These are phyloP conservation scores for Stagonosporopsis tanaceti DNA, from an alignment of 2,329 filamentous ascomycete genomes.

Conservation along the genomic window DNA sequence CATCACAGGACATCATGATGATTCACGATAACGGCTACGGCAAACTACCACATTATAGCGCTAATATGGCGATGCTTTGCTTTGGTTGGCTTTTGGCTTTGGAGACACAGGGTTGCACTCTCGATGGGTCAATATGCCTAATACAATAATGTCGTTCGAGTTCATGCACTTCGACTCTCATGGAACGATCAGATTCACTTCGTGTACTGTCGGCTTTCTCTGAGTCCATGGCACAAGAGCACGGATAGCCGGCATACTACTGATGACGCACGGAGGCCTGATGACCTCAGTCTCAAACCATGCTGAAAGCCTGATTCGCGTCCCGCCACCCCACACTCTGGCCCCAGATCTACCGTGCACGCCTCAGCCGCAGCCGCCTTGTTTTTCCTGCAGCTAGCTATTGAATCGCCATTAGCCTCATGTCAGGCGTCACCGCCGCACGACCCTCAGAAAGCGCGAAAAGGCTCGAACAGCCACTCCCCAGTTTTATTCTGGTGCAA, in stretches of 20 bases:
- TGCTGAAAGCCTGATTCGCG: conserved; percentile 13
- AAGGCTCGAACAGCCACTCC: no score
- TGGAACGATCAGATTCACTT: background rate
- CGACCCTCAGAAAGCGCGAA: background rate
- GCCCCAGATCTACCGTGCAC: conserved; percentile 6
- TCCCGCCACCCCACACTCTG: conserved; percentile 12
- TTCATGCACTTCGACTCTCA: no score
- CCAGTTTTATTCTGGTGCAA: background rate
- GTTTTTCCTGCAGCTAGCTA: background rate
- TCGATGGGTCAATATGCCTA: background rate
- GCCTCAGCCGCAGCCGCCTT: conserved; percentile 1
- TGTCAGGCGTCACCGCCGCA: background rate
- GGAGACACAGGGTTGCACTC: background rate
- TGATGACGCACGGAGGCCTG: conserved; percentile 11
- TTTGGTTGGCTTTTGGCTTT: background rate
- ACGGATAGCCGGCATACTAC: conserved; percentile 5
- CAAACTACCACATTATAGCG: background rate
- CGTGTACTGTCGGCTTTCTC: no score
- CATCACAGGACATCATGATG: background rate
- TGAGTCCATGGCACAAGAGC: background rate
- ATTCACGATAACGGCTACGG: background rate
- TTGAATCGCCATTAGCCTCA: background rate
- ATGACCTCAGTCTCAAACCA: conserved; percentile 15
- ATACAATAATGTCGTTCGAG: background rate
- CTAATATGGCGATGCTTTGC: background rate